Evolutionary conservation across 768 basidiomycete genomes (phyloP), one percentile per base, ranked within the genome.

Genomic region (Zangia roseola): DNA sequence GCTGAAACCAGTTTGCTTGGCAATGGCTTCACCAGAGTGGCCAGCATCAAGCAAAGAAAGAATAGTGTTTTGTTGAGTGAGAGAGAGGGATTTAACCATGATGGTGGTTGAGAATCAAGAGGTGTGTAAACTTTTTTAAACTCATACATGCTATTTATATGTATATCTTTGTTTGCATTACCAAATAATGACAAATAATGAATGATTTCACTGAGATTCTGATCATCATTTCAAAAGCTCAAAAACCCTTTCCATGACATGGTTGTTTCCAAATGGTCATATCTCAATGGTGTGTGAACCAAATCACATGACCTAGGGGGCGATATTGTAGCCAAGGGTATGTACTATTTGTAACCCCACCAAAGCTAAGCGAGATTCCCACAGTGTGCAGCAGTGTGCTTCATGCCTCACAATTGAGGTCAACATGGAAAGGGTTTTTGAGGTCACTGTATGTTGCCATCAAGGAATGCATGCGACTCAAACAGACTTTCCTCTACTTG

Each of bases 401-500:
- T 6, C 19, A 20, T 25, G 23, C 28, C 8, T 10, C 12, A 10
- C 41, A 31, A 14, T 44, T 73, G 31, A 38, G 72, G 39, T n/a
- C 44, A 10, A 55, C 64, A 0, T 65, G 69, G 53, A 49, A 65
- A 16, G 69, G 23, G 38, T 24, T 40, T 40, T 24, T 40, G 23
- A 24, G 23, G 10, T 40, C 38, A 40, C 75, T 8, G 71, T 80
- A 79, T 54, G 71, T 77, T 19, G 84, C 84, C 6, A 65, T 86
- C 19, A 69, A 74, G 26, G 83, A 88, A 63, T 86, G 86, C 57
- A 65, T 83, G 67, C 75, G 75, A 33, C 70, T 87, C 46, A 87
- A 84, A 57, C 86, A 88, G 55, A 88, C 84, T 0, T 88, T 87
- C 59, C 60, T 86, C 26, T 88, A 88, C 59, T 75, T 88, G 2